Evolutionary conservation across 257 asterid species (phyloP).

Genomic region (Fraxinus quadrangulata): DNA sequence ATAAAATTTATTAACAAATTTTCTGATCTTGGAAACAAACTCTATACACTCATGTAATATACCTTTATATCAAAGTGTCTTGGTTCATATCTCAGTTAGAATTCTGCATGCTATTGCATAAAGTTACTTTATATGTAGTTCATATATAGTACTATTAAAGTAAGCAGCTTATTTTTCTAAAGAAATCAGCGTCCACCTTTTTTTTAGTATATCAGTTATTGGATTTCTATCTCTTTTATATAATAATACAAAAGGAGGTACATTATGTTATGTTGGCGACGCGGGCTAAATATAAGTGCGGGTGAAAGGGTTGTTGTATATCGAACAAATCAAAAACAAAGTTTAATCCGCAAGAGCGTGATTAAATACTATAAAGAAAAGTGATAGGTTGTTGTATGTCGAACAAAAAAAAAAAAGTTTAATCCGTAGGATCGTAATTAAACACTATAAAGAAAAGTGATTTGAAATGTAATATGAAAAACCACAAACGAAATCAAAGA

Average conservation of each 20-base stretch:
- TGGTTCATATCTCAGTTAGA: background rate
- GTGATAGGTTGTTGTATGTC: too few species aligned
- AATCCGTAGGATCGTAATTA: too few species aligned
- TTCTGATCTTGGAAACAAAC: background rate
- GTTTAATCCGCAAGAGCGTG: too few species aligned
- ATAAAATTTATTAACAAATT: background rate
- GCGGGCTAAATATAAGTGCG: too few species aligned
- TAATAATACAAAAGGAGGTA: background rate
- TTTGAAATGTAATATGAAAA: too few species aligned
- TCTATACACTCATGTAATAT: background rate
- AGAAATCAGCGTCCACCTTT: background rate
- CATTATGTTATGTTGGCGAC: too few species aligned
- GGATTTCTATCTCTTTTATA: background rate
- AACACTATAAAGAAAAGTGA: too few species aligned
- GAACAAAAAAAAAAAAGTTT: too few species aligned
- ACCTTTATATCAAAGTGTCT: background rate
- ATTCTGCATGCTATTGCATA: background rate
- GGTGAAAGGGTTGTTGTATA: too few species aligned
- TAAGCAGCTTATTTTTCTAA: slow-evolving; percentile 4
- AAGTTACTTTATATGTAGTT: background rate
- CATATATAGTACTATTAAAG: background rate
- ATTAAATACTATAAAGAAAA: too few species aligned
- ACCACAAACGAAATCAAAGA: too few species aligned
- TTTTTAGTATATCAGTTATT: background rate
- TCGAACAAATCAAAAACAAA: too few species aligned